Conservation (phyloP, 140 eudicot species). For the Cichorium intybus region DNA sequence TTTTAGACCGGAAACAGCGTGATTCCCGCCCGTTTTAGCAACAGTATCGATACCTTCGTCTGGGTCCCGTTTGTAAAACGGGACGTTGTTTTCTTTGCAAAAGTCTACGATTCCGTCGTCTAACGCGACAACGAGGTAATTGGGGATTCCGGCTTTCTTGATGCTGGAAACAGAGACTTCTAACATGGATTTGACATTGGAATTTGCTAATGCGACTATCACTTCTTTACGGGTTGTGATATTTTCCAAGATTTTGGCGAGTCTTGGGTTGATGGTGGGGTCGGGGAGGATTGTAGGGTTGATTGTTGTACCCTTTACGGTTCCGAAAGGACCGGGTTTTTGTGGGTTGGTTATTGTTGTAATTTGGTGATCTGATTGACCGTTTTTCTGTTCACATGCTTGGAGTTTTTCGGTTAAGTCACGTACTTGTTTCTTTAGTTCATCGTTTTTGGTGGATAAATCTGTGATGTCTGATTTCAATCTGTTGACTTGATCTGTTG, state of each 20-base stretch:
- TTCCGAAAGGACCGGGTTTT: constrained; percentile 87
- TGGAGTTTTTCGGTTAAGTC: constrained; percentile 60
- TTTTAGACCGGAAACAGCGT: constrained; percentile 79
- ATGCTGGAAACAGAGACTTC: constrained; percentile 66
- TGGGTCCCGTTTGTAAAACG: constrained; percentile 68
- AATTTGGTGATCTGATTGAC: constrained; percentile 55
- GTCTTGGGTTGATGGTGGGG: constrained; percentile 70
- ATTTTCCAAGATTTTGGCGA: constrained; percentile 56
- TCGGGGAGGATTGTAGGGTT: constrained; percentile 70
- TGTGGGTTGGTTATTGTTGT: constrained; percentile 45
- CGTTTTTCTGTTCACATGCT: constrained; percentile 59
- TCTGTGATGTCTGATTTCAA: constrained; percentile 53
- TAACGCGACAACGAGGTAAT: constrained; percentile 80
- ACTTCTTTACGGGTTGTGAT: constrained; percentile 69
- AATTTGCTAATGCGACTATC: constrained; percentile 81
- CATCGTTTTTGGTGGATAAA: constrained; percentile 47
- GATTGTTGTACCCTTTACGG: constrained; percentile 72
- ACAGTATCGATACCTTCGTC: constrained; percentile 56
- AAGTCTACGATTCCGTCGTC: constrained; percentile 59
- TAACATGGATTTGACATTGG: constrained; percentile 76
- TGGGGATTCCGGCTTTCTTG: constrained; percentile 64
- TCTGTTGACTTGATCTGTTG: constrained; percentile 45
- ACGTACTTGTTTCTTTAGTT: constrained; percentile 58
- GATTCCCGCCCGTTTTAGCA: constrained; percentile 70
- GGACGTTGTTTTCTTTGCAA: constrained; percentile 68